A percentile compares a stretch with the other conserved stretches of the same genome.
phyloP scores from a whole-genome alignment of 345 rosid genomes.

The Erodium maritimum region DNA sequence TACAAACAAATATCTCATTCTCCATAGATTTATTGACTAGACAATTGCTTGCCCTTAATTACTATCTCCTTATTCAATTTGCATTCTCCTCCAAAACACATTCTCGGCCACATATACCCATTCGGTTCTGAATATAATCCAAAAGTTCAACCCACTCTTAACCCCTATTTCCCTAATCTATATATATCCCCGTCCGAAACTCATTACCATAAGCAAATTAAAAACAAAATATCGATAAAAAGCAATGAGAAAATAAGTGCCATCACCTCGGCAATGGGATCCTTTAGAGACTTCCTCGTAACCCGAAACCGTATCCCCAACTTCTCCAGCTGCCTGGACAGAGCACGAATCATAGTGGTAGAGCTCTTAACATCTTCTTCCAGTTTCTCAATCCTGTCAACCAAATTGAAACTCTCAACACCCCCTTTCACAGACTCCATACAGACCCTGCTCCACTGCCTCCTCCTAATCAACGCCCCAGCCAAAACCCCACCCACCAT shows the following conservation, averaged over 20 bases:
- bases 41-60: not conserved
- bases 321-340: constrained; percentile 87
- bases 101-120: not conserved
- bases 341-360: constrained; percentile 42
- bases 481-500: constrained; percentile 41
- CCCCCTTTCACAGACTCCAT: constrained; percentile 23
- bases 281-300: constrained; percentile 61
- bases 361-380: constrained; percentile 75
- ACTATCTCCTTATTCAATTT: no score
- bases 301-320: constrained; percentile 78
- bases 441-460: constrained; percentile 61
- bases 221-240: not conserved
- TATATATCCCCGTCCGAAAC: not conserved
- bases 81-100: not conserved
- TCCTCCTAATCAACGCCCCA: constrained; percentile 61
- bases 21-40: not conserved
- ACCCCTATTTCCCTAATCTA: no score
- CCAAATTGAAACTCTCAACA: constrained; percentile 34
- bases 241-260: not conserved
- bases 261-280: constrained; percentile 68
- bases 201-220: not conserved
- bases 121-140: not conserved
- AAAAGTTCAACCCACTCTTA: not conserved
- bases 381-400: constrained; percentile 63
- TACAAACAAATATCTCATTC: no score